Conservation (phyloP, 2,329 filamentous ascomycete genomes). For the Dactylellina parvicollis region DNA sequence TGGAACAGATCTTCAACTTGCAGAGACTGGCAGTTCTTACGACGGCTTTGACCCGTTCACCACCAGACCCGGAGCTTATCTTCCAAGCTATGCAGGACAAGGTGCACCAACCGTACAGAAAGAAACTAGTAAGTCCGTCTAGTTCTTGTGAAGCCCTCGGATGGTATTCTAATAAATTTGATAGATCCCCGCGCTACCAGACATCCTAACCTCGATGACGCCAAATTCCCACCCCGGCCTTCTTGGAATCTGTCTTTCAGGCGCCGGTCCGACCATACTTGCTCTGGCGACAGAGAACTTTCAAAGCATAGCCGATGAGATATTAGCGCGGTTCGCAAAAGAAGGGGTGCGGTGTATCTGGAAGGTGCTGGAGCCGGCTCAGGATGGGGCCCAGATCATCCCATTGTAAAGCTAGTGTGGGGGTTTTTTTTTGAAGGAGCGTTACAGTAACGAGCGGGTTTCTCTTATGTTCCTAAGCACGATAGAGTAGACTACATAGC, state of each 20-base stretch:
- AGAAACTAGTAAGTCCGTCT: constrained; percentile 69
- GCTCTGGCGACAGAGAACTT: constrained; percentile 92
- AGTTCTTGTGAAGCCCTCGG: background rate
- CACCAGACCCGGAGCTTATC: constrained; percentile 91
- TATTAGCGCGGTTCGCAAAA: constrained; percentile 77
- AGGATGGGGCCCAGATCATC: constrained; percentile 56
- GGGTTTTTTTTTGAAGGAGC: background rate
- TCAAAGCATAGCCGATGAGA: constrained; percentile 81
- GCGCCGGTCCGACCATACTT: constrained; percentile 92
- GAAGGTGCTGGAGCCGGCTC: constrained; percentile 85
- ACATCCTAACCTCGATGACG: constrained; percentile 91
- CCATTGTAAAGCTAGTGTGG: constrained; percentile 4
- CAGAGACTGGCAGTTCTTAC: constrained; percentile 92
- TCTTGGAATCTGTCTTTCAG: constrained; percentile 91
- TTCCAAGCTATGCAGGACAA: constrained; percentile 99
- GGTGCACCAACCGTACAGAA: constrained; percentile 94
- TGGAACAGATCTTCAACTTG: constrained; percentile 79
- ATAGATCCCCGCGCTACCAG: constrained; percentile 82
- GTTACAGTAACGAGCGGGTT: too few species aligned
- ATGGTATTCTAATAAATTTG: constrained; percentile 7
- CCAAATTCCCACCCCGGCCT: constrained; percentile 86
- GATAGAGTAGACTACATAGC: constrained; percentile 24
- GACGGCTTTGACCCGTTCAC: constrained; percentile 85
- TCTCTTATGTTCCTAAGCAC: background rate
- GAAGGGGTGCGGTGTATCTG: constrained; percentile 82